Base-by-base conservation (phyloP, 2,329 filamentous ascomycete species). In the Venturia nashicola region DNA sequence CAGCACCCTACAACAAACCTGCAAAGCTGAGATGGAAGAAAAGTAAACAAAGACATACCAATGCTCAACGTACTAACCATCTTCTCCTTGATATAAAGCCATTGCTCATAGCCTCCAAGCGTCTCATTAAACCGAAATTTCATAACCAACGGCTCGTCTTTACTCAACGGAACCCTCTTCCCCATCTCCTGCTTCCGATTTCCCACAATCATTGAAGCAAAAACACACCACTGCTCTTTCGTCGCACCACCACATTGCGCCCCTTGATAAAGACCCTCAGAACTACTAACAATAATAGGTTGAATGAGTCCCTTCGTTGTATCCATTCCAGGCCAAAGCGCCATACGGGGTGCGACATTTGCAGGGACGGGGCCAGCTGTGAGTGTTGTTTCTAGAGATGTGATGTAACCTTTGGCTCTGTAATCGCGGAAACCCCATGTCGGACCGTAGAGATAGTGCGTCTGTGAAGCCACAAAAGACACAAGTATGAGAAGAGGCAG, bases 241-340 rank as follows among this genome's bases (percentile, higher is more conserved):
- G 42, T 62, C 60, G 60, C 60, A 16, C 44, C 60, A 11, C 42
- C 42, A 20, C 60, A 62, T 36, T 55, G 48, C 6, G 48, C 23
- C 5, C 51, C 51, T 11, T 63, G 46, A 39, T 55, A 63, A 3
- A 63, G 27, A 23, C 16, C 16, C n/a, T 63, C 61, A 39, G 39
- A 27, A 48, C 44, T 55, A 36, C 44, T 55, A n/a, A 64, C 62
- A 34, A 64, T 60, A 34, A 64, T 64, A 16, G 62, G 62, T 51
- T 64, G 62, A 5, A 64, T 34, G 6, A 64, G 43, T 5, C 62
- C 62, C 32, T 51, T 61, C 4, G 51, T 32, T 32, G 55, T 48
- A 34, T 64, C 55, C 55, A 64, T 42, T 9, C 62, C 62, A 7
- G 62, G 62, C 62, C 62, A 64, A n/a, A 64, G 34, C 55, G 62